Conservation (phyloP, 371 early-diverging fungal genomes). For the Syncephalastrum monosporum region DNA sequence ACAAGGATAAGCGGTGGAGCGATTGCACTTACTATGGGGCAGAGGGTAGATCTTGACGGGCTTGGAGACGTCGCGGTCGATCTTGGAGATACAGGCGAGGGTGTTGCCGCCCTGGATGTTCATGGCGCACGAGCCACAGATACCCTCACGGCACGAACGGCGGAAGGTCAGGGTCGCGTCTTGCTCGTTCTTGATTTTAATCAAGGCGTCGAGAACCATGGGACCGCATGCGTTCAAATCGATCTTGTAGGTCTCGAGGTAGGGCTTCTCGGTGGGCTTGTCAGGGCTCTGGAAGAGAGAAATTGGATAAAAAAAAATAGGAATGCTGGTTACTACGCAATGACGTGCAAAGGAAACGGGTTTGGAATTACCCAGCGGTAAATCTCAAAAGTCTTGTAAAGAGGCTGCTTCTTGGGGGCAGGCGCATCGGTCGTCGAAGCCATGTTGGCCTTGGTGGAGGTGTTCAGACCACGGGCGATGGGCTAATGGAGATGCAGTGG, state of each 20-base stretch:
- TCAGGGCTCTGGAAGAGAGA: constrained; percentile 75
- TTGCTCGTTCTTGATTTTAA: constrained; percentile 95
- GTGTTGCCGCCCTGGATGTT: constrained; percentile 95
- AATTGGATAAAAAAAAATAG: not conserved
- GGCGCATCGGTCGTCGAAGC: constrained; percentile 30
- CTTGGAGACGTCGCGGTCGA: constrained; percentile 70
- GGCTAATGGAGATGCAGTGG: constrained; percentile 23
- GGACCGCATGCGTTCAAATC: constrained; percentile 92
- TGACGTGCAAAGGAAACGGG: not conserved
- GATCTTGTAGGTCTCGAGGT: constrained; percentile 83
- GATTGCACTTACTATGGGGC: constrained; percentile 79
- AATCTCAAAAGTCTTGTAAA: constrained; percentile 77
- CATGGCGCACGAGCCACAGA: constrained; percentile 98
- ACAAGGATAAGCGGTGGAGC: not conserved
- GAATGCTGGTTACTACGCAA: not conserved
- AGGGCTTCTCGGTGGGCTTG: constrained; percentile 84
- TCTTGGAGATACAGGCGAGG: constrained; percentile 88
- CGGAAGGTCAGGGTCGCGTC: constrained; percentile 93
- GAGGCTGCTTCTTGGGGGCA: constrained; percentile 47
- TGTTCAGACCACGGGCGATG: constrained; percentile 39
- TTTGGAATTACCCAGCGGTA: constrained; percentile 76
- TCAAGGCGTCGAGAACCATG: constrained; percentile 93
- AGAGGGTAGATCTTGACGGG: constrained; percentile 90
- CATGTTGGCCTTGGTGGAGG: constrained; percentile 32
- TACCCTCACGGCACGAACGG: constrained; percentile 76